phyloP scores from a whole-genome alignment of 2,329 filamentous ascomycete species.

The Metarhizium rileyi region DNA sequence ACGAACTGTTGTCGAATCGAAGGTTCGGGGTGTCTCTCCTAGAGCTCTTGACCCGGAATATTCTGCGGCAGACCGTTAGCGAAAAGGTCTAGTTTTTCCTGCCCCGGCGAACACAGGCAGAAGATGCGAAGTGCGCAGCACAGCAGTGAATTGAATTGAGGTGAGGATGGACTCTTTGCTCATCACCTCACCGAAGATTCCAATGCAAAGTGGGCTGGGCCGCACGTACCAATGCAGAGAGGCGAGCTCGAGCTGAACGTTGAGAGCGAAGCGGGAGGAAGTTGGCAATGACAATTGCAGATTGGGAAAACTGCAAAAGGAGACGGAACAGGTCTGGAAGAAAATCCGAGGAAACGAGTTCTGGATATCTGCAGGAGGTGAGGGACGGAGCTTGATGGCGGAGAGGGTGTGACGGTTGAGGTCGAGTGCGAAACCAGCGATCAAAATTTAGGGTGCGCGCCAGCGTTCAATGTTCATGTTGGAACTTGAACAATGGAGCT shows the following conservation, averaged over 20 bases:
- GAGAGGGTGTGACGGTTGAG: conserved; percentile 7
- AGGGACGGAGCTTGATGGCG: conserved; percentile 5
- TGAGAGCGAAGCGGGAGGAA: not conserved
- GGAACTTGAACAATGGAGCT: too few relatives aligned
- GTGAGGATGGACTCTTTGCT: not conserved
- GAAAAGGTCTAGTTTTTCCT: not conserved
- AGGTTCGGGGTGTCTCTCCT: not conserved
- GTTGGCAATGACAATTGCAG: conserved; percentile 5
- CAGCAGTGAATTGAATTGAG: not conserved
- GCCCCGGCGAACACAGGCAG: not conserved
- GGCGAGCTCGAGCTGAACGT: conserved; percentile 7
- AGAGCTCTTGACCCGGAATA: not conserved
- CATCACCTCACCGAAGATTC: not conserved
- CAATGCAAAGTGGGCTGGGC: not conserved
- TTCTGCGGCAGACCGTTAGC: conserved; percentile 2
- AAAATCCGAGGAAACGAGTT: not conserved
- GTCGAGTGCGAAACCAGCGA: conserved; percentile 8
- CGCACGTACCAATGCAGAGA: conserved; percentile 10
- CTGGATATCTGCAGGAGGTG: conserved; percentile 1
- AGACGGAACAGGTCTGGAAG: not conserved
- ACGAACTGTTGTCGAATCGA: conserved; percentile 8
- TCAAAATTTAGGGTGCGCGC: conserved; percentile 12
- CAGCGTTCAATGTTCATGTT: conserved; percentile 7
- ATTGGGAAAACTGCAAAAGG: not conserved
- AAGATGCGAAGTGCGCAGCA: not conserved